These are phyloP conservation scores for Emergomyces orientalis DNA, from an alignment of 2,329 filamentous ascomycete genomes.

Conservation along the genomic window DNA sequence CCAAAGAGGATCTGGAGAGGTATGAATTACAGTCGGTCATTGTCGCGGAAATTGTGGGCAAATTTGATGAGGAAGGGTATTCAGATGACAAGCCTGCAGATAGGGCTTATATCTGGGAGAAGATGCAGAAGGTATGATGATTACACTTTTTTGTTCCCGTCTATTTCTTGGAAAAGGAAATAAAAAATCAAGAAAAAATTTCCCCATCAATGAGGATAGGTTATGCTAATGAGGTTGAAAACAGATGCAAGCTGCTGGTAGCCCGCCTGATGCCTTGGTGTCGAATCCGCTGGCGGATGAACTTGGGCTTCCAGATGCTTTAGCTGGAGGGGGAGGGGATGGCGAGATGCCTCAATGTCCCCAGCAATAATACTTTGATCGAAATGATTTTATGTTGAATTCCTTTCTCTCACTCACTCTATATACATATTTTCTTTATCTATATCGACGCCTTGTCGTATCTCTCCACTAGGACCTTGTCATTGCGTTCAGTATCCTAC, in stretches of 20 bases:
- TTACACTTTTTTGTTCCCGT: constrained; percentile 3
- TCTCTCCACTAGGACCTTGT: no score
- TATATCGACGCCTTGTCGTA: no score
- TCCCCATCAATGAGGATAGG: no score
- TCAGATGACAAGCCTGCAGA: constrained; percentile 71
- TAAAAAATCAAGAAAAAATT: no score
- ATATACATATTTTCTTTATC: not conserved
- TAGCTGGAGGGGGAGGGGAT: constrained; percentile 17
- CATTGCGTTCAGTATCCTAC: no score
- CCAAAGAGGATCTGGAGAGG: constrained; percentile 61
- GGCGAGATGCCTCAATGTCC: constrained; percentile 53
- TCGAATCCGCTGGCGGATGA: constrained; percentile 52
- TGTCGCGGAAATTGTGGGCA: constrained; percentile 75
- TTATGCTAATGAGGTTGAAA: constrained; percentile 11
- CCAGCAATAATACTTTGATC: constrained; percentile 41
- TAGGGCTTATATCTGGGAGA: constrained; percentile 87
- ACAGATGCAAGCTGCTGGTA: constrained; percentile 94
- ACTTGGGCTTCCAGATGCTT: constrained; percentile 71
- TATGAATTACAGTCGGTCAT: constrained; percentile 73
- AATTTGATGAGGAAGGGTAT: constrained; percentile 77
- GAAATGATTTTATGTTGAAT: not conserved
- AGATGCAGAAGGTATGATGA: constrained; percentile 81
- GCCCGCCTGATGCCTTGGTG: constrained; percentile 80
- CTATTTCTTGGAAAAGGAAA: no score
- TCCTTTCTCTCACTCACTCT: not conserved